Evolutionary conservation across 257 asterid species (phyloP), one percentile per base, ranked within the genome.

Genomic region (Solanum pimpinellifolium): DNA sequence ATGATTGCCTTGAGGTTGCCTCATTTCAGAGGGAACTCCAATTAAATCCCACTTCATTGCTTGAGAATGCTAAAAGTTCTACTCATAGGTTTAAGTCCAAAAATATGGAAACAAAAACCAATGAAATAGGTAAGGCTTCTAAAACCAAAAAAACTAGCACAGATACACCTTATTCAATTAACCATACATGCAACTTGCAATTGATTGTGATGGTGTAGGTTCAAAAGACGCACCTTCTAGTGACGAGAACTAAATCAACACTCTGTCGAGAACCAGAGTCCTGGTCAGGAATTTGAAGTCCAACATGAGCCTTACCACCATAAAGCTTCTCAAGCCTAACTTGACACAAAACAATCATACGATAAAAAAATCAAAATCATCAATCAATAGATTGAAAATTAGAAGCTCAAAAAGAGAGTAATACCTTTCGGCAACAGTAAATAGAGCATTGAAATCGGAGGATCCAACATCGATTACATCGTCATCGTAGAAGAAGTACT

Each of bases 231-330:
- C 89, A 95, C 98, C 91, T 88, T 9, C 88, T 75, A 87, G 95
- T 94, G 88, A 96, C 91, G 87, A 95, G 92, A 92, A 96, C 92
- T 74, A 94, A 80, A 91, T 96, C 98, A 86, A 96, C 92, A 87
- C 92, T 92, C 90, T 89, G 92, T 21, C 92, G 95, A 87, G 97
- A 89, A 87, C 92, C 96, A 18, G 99, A 91, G 91, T 92, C 98
- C 20, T 88, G 90, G 89, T 96, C 98, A 9, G 99, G 99, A 86
- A 96, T 94, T 86, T 89, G 96, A 80, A 96, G 98, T 47, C 98
- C 99, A 2, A 92, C 91, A 86, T 92, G 92, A 23, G 90, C 96
- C 83, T 87, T 94, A 88, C 95, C 92, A 47, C 93, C 92, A 90
- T 92, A 92, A 46, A 96, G 93, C 92, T 92, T 93, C 90, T 94